phyloP scores from a whole-genome alignment of 208 protist species.

The Crithidia bombi region DNA sequence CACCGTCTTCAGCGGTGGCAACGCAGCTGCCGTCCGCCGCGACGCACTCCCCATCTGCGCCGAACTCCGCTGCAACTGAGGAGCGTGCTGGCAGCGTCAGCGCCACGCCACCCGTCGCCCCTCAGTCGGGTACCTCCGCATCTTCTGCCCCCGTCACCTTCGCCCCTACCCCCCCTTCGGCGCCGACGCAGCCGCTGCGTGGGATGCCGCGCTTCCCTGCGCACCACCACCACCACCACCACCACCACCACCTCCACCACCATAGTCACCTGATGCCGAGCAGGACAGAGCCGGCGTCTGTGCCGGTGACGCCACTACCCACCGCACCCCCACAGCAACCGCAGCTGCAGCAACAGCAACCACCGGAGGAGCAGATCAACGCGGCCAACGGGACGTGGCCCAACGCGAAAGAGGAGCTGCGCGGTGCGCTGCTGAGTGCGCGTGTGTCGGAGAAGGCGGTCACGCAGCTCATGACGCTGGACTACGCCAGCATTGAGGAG shows the following conservation, averaged over 20 bases:
- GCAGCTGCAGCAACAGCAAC: conserved; percentile 20
- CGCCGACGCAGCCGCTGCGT: conserved; percentile 17
- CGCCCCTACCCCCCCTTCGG: conserved; percentile 1
- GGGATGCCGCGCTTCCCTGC: conserved; percentile 19
- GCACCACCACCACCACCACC: conserved; percentile 43
- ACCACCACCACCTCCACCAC: conserved; percentile 43
- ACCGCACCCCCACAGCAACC: conserved; percentile 1
- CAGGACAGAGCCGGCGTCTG: conserved; percentile 5
- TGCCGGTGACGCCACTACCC: neutral
- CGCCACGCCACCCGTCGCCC: neutral
- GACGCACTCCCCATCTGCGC: conserved; percentile 7
- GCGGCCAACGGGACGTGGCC: conserved; percentile 19
- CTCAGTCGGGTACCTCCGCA: neutral
- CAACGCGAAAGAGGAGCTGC: conserved; percentile 41
- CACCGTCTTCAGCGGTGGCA: neutral
- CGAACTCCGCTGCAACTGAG: conserved; percentile 5
- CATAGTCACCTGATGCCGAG: conserved; percentile 26
- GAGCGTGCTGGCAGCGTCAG: conserved; percentile 16
- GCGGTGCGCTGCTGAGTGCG: conserved; percentile 24
- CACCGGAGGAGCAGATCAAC: neutral
- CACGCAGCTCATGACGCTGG: conserved; percentile 18
- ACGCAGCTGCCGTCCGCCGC: neutral
- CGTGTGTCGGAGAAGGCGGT: conserved; percentile 34
- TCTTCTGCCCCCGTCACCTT: neutral
- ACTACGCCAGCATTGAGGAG: conserved; percentile 25